Base-by-base conservation (phyloP, 1,284 basidiomycete genomes). In the Takashimella tepidaria region DNA sequence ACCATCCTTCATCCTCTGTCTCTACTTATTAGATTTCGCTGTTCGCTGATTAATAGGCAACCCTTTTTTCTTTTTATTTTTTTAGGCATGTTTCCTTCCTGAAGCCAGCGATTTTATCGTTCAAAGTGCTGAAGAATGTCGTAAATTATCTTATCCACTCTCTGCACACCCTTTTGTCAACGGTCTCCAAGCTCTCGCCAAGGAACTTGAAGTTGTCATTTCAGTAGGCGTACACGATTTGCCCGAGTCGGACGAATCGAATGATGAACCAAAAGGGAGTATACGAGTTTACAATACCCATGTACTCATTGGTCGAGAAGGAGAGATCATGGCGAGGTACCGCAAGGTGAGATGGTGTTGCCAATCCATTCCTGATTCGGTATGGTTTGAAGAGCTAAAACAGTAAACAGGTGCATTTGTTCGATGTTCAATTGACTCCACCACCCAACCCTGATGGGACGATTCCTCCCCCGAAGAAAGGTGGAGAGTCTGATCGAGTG, bases 31-130 rank as follows among this genome's bases (percentile, higher is more conserved):
- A 6, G 13, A 16, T n/a, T 22, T 10, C 37, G 12, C 37, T 31
- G 4, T 20, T 26, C 26, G 5, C 49, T 49, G 5, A 45, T 25
- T 22, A 8, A 26, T 22, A n/a, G n/a, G n/a, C n/a, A n/a, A n/a
- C n/a, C n/a, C n/a, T n/a, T n/a, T n/a, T n/a, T n/a, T n/a, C 2
- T 27, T 31, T 47, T 53, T 2, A 49, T 19, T 1, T 4, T 51
- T 37, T 16, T 37, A 74, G 70, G 70, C 70, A 12, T 62, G 78
- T 50, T 79, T 76, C 55, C 66, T 80, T 4, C 79, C 79, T 19
- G 79, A 80, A 66, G 77, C 80, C 0, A 69, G 77, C 21, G 80
- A 81, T 60, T 81, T 80, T 47, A 79, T 81, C 54, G 75, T 77
- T 1, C 68, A 73, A 6, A 67, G 72, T 13, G 57, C 68, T 3